Percentiles rank a stretch among this genome's conserved stretches.
phyloP scores from a whole-genome alignment of 2,329 filamentous ascomycete genomes.

The Daldinia sp. region DNA sequence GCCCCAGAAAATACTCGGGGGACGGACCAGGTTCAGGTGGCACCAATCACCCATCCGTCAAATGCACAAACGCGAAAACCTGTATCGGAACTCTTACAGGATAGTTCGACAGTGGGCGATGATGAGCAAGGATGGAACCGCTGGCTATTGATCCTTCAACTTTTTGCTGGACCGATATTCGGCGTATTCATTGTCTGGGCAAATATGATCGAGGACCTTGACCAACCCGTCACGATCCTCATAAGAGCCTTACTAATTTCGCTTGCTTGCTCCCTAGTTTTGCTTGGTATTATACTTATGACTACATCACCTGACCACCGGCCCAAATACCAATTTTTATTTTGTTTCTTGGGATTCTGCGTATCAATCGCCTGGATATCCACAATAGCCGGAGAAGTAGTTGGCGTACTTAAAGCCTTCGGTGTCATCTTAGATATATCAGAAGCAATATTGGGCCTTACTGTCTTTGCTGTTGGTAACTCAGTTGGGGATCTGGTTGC shows the following conservation, averaged over 20 bases:
- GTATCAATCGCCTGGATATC: constrained; percentile 97
- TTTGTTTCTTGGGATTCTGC: constrained; percentile 89
- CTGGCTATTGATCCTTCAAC: constrained; percentile 86
- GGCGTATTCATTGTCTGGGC: constrained; percentile 79
- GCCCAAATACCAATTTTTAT: constrained; percentile 76
- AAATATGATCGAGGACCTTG: constrained; percentile 67
- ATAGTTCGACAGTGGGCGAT: constrained; percentile 43
- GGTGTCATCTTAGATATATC: constrained; percentile 93
- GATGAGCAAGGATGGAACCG: constrained; percentile 78
- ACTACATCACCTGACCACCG: constrained; percentile 73
- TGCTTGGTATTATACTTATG: constrained; percentile 71
- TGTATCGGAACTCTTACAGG: constrained; percentile 40
- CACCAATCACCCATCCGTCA: constrained; percentile 21
- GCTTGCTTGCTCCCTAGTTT: constrained; percentile 72
- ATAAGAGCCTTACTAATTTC: constrained; percentile 67
- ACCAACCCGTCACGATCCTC: constrained; percentile 60
- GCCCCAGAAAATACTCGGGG: constrained; percentile 24
- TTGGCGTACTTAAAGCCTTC: constrained; percentile 90
- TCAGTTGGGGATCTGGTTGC: constrained; percentile 93
- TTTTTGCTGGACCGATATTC: constrained; percentile 88
- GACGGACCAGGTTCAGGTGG: constrained; percentile 13
- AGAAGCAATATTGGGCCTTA: constrained; percentile 92
- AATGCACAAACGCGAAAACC: constrained; percentile 37
- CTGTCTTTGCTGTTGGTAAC: constrained; percentile 96
- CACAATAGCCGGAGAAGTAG: constrained; percentile 93